Percentiles rank a stretch among this genome's conserved stretches.
phyloP scores from a whole-genome alignment of 768 basidiomycete genomes.

The Clitopilus hobsonii region DNA sequence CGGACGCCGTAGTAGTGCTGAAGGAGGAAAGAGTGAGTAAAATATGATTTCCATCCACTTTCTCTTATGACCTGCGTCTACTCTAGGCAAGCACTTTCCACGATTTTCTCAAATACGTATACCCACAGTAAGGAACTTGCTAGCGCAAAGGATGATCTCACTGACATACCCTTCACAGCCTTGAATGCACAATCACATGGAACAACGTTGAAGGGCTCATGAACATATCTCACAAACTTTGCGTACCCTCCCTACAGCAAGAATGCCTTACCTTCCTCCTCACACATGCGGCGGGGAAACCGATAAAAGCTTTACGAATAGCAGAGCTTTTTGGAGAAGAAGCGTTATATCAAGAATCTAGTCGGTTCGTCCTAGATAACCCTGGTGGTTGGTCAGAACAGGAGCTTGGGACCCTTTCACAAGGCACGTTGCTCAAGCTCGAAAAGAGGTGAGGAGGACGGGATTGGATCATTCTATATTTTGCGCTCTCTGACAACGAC shows the following conservation, averaged over 20 bases:
- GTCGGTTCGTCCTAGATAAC: slow-evolving; percentile 89
- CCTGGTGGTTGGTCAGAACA: slow-evolving; percentile 82
- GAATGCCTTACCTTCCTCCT: slow-evolving; percentile 86
- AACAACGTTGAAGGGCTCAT: slow-evolving; percentile 90
- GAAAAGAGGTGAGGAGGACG: slow-evolving; percentile 63
- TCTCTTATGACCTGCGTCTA: neutral
- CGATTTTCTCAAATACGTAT: slow-evolving; percentile 89
- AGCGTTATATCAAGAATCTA: slow-evolving; percentile 85
- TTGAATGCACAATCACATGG: slow-evolving; percentile 93
- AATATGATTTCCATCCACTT: neutral
- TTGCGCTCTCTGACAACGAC: neutral
- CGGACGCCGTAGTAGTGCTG: slow-evolving; percentile 83
- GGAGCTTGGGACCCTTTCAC: slow-evolving; percentile 76
- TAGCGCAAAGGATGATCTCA: neutral
- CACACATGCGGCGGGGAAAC: slow-evolving; percentile 87
- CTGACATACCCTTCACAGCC: slow-evolving; percentile 29
- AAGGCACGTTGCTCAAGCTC: slow-evolving; percentile 81
- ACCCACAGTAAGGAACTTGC: slow-evolving; percentile 70
- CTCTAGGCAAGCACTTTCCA: slow-evolving; percentile 78
- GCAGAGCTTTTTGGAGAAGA: slow-evolving; percentile 90
- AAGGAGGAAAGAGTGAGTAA: slow-evolving; percentile 82
- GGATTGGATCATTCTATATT: neutral
- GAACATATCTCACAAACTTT: slow-evolving; percentile 88
- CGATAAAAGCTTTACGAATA: slow-evolving; percentile 89
- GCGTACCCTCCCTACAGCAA: slow-evolving; percentile 73